phyloP scores from a whole-genome alignment of 441 rosid genomes.

The Corymbia calophylla region DNA sequence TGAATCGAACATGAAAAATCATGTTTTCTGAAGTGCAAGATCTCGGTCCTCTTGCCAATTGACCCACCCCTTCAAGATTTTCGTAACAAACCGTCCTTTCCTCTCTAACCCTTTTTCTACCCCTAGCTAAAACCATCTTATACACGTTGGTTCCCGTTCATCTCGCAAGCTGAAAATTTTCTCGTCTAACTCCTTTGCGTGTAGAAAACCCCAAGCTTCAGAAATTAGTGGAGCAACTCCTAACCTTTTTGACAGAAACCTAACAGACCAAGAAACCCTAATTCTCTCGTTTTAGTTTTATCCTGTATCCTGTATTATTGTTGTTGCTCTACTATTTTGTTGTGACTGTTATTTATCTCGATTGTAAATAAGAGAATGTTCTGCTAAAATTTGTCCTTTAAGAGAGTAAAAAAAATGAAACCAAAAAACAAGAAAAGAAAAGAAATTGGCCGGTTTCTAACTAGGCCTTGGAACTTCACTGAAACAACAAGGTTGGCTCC shows the following conservation, averaged over 20 bases:
- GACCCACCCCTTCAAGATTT: not conserved
- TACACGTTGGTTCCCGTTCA: not conserved
- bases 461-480: accelerated
- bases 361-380: not conserved
- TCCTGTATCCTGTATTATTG: not conserved
- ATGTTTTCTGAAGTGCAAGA: not conserved
- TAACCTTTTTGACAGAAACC: not conserved
- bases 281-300: not conserved
- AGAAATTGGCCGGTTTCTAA: not conserved
- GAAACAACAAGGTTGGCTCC: not conserved
- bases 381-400: not conserved
- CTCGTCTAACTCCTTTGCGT: not conserved
- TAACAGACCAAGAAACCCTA: not conserved
- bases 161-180: not conserved
- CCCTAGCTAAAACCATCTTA: not conserved
- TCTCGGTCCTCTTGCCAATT: not conserved
- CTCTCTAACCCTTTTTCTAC: not conserved
- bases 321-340: not conserved
- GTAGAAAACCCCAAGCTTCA: not conserved
- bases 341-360: not conserved
- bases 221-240: not conserved
- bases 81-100: not conserved
- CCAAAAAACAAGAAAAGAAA: not conserved
- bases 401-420: not conserved
- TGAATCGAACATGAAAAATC: not conserved